A percentile compares a stretch with the other conserved stretches of the same genome.
Evolutionary conservation across 345 rosid species (phyloP).

Genomic region (Litchi chinensis): DNA sequence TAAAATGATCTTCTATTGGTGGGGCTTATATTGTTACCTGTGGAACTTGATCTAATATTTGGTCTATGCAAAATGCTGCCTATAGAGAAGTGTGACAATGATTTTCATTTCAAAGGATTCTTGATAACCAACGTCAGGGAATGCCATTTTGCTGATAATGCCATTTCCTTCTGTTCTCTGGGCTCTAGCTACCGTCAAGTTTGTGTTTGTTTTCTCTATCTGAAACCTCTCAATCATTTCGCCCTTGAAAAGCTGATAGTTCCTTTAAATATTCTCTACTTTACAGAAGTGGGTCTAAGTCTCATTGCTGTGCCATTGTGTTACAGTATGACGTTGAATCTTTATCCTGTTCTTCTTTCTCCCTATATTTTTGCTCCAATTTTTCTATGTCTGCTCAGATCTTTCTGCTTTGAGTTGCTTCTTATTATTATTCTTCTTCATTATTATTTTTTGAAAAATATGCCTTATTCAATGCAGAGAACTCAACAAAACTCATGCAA

Average conservation of each 20-base stretch:
- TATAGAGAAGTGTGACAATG: neutral
- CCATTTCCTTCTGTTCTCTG: neutral
- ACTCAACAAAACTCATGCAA: slow-evolving; percentile 57
- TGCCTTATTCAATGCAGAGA: slow-evolving; percentile 42
- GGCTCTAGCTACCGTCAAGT: neutral
- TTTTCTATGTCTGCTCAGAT: neutral
- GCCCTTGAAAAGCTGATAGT: neutral
- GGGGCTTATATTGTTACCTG: slow-evolving; percentile 12
- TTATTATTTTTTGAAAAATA: neutral
- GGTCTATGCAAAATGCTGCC: too few species aligned
- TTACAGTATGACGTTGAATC: neutral
- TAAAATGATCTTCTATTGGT: neutral
- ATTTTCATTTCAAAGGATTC: neutral
- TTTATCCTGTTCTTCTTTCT: neutral
- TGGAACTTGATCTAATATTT: too few species aligned
- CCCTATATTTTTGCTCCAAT: slow-evolving; percentile 3
- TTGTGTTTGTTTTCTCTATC: neutral
- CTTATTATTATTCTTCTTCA: too few species aligned
- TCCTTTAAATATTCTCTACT: neutral
- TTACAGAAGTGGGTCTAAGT: slow-evolving; percentile 5
- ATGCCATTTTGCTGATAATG: neutral
- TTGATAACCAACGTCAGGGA: neutral
- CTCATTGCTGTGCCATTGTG: neutral
- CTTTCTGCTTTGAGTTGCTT: neutral
- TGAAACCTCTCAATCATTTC: neutral